These are phyloP conservation scores for Trichoderma sp. DNA, from an alignment of 2,329 filamentous ascomycete genomes.

Conservation along the genomic window DNA sequence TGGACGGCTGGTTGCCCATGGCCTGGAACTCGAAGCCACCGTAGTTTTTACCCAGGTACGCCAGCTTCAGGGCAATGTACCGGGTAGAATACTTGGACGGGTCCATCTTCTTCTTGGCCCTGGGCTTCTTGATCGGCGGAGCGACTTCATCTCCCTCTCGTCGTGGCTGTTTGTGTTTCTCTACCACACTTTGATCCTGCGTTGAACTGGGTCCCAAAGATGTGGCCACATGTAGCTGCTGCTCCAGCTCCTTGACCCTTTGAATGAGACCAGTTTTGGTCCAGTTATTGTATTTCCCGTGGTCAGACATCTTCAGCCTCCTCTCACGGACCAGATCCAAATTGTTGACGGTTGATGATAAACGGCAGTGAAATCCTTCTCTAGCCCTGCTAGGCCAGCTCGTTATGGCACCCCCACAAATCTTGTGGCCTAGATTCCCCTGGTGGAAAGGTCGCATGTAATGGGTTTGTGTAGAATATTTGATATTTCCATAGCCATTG, in stretches of 20 bases:
- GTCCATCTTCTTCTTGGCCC: conserved; percentile 61
- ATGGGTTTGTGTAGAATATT: neutral
- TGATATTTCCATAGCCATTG: neutral
- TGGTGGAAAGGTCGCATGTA: conserved; percentile 31
- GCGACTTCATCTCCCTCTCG: neutral
- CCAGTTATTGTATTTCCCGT: conserved; percentile 61
- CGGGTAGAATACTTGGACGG: conserved; percentile 78
- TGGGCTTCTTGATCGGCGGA: conserved; percentile 35
- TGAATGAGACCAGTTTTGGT: conserved; percentile 65
- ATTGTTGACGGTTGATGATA: conserved; percentile 22
- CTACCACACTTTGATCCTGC: neutral
- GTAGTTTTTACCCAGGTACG: conserved; percentile 87
- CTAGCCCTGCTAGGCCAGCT: conserved; percentile 17
- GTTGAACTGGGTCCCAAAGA: neutral
- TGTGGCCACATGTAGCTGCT: conserved; percentile 50
- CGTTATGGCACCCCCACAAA: conserved; percentile 25
- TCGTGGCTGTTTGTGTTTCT: neutral
- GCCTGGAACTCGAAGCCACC: conserved; percentile 89
- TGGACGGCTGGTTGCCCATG: conserved; percentile 69
- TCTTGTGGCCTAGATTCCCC: conserved; percentile 27
- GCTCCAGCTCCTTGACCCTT: conserved; percentile 66
- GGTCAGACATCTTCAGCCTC: conserved; percentile 30
- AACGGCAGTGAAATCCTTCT: conserved; percentile 2
- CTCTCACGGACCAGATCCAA: neutral
- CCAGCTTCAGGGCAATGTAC: conserved; percentile 86